phyloP scores from a whole-genome alignment of 805 yeast species.

The Jamesozyma jinghongensis region DNA sequence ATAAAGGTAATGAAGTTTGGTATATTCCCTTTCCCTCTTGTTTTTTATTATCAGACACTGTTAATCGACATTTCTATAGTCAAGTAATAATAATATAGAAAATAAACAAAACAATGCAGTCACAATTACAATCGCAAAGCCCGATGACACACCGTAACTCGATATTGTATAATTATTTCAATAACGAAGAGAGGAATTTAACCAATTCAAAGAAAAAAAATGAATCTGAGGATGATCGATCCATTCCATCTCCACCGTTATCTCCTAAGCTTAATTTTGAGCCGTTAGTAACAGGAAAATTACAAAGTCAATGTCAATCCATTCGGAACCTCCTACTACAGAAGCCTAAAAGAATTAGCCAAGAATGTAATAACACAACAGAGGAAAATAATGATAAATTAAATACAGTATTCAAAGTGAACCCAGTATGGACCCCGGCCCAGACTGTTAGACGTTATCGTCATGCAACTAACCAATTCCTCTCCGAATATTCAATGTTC shows the following conservation, averaged over 20 bases:
- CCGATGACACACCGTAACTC: no score
- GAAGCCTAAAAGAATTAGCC: no score
- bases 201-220: neutral
- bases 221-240: conserved; percentile 12
- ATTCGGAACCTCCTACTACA: no score
- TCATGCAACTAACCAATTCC: neutral
- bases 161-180: neutral
- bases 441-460: neutral
- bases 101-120: no score
- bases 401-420: neutral
- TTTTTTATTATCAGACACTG: no score
- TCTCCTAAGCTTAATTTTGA: conserved; percentile 19
- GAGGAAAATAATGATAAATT: neutral
- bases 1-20: no score
- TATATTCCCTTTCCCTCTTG: no score
- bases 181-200: neutral
- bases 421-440: conserved; percentile 1
- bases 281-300: no score
- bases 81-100: no score
- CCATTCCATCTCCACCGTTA: conserved; percentile 29
- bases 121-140: no score
- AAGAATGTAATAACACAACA: no score
- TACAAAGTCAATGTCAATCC: neutral
- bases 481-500: conserved; percentile 1
- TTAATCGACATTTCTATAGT: no score